Base-by-base conservation (phyloP, 1,139 yeast genomes). In the Yamadazyma friedrichii region DNA sequence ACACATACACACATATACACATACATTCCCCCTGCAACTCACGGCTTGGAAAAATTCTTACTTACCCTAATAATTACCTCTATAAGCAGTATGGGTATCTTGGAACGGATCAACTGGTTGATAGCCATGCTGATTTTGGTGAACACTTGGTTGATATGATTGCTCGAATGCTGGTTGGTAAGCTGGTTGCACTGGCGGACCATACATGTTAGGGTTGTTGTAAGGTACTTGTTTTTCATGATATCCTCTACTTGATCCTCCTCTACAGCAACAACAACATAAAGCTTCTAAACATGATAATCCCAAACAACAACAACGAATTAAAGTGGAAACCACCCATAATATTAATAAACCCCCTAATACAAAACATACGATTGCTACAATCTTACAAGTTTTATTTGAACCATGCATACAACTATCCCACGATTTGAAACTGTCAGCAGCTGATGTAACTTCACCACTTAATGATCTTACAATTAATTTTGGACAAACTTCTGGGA, bases 301-400 rank as follows among this genome's bases (percentile, higher is more conserved):
- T 2, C 81, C 81, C 61, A 72, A 58, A 43, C 78, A 74, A 24
- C 63, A 47, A 48, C 79, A 72, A 39, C 70, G 65, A 38, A 74
- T 45, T 2, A 76, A n/a, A 2, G 77, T 65, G 8, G 66, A 51
- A 5, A 76, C 20, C 20, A 72, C 47, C 81, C 82, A 77, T 6
- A 76, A 48, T 2, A 56, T 54, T 10, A 76, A 42, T 35, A 77
- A 57, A 6, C 58, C 67, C 0, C 81, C 93, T 10, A 87, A 53
- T 0, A 72, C 79, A 2, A 86, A 83, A 5, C 85, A 82, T n/a
- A 85, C 84, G 36, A 87, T 86, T 9, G 87, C 91, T 15, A 84
- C 77, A 47, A 85, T 77, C 57, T 86, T 86, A 62, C 96, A 87
- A 31, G 82, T 71, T 31, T 65, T 78, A 59, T 85, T 83, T 53